phyloP scores from a whole-genome alignment of 2,329 filamentous ascomycete genomes.

The Aspergillus chevalieri region DNA sequence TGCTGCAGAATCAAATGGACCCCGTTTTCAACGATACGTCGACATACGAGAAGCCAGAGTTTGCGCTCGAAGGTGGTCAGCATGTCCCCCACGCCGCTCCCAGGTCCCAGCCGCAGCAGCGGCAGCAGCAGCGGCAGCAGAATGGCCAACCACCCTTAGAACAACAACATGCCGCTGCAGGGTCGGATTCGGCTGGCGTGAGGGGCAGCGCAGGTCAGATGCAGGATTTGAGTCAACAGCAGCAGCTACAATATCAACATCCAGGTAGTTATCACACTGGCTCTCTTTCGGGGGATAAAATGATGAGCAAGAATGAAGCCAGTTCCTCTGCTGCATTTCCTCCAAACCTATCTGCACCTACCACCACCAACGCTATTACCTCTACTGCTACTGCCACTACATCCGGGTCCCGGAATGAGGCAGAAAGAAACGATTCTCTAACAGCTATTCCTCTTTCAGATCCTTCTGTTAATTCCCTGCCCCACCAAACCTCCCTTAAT shows the following conservation, averaged over 20 bases:
- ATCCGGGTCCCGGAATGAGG: background rate
- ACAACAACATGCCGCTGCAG: background rate
- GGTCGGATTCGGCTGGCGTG: slow-evolving; percentile 1
- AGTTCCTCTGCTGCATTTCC: slow-evolving; percentile 15
- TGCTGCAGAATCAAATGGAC: slow-evolving; percentile 67
- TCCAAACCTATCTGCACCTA: slow-evolving; percentile 13
- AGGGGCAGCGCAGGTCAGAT: slow-evolving; percentile 9
- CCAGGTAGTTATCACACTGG: slow-evolving; percentile 29
- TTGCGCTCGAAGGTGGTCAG: slow-evolving; percentile 5
- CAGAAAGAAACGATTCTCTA: slow-evolving; percentile 15
- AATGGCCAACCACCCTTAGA: no score
- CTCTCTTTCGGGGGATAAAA: slow-evolving; percentile 18
- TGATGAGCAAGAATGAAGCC: slow-evolving; percentile 22
- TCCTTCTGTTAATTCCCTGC: slow-evolving; percentile 15
- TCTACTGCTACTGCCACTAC: background rate
- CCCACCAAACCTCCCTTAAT: slow-evolving; percentile 17
- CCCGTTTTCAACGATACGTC: slow-evolving; percentile 63
- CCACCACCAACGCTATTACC: slow-evolving; percentile 5
- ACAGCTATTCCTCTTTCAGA: slow-evolving; percentile 20
- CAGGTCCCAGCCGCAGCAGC: background rate
- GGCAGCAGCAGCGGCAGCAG: background rate
- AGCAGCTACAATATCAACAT: slow-evolving; percentile 1
- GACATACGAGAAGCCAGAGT: slow-evolving; percentile 46
- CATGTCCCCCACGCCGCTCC: background rate
- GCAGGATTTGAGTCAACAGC: slow-evolving; percentile 13